Evolutionary conservation across 768 basidiomycete species (phyloP), one percentile per base, ranked within the genome.

Genomic region (Leccinellum albellum): DNA sequence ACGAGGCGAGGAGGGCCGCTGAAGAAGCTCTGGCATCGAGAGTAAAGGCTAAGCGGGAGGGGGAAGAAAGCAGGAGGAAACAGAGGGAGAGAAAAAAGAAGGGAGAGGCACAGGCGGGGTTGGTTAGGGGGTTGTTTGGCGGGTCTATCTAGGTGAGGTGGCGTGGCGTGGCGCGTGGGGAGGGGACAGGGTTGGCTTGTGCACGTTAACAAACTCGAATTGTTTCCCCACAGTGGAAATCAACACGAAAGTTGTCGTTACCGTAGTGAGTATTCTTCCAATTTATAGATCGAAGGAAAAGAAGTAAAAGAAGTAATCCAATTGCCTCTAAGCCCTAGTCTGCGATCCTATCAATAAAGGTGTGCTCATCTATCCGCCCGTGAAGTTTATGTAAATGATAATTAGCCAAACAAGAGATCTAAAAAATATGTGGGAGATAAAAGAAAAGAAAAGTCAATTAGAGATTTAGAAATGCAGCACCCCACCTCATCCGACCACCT

Each of bases 101-200:
- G 17, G 48, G 32, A 4, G 51, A 51, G 7, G 24, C 48, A 6
- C 52, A 69, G 35, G 59, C 47, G 0, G 54, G 55, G 3, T 48
- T 69, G 33, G 58, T 59, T 21, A 59, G 10, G 44, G 66, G 67
- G 3, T 23, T 67, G 28, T 69, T 67, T 48, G 66, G 61, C 9
- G 23, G 23, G 24, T 49, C 62, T 35, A 5, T 20, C 40, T 42
- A 42, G 37, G 17, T 37, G 37, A 37, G 37, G 4, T n/a, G 2
- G 1, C 3, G 33, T 8, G 15, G 14, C 3, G 32, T 13, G n/a
- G n/a, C n/a, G n/a, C n/a, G n/a, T n/a, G n/a, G n/a, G n/a, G n/a
- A n/a, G n/a, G n/a, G n/a, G n/a, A n/a, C n/a, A n/a, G n/a, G n/a
- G n/a, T n/a, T n/a, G n/a, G n/a, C n/a, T n/a, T n/a, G 32, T 35